Base-by-base conservation (phyloP, 495 filamentous ascomycete species). In the Neurospora tetrasperma region DNA sequence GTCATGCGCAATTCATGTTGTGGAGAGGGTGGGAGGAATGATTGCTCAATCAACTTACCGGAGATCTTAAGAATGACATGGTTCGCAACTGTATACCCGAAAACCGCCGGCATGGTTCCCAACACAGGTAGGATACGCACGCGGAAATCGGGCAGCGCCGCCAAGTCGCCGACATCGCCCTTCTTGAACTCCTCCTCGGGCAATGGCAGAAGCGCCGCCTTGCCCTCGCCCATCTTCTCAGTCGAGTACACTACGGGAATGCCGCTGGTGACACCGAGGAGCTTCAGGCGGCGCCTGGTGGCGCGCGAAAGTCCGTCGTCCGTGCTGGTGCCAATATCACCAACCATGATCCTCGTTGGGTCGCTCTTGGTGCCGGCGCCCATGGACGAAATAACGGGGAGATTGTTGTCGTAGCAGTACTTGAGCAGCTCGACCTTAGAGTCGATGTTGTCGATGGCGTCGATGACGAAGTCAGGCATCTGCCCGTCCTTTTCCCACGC, bases 361-460 rank as follows among this genome's bases (percentile, higher is more conserved):
- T 99, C 96, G 14, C 93, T 94, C 84, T 99, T 99, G 81, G 95
- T 98, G 1, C 94, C 96, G 1, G 96, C 96, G 2, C 96, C 96
- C 96, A 98, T 99, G 7, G 94, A 94, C 11, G 93, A 94, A 72
- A 99, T 92, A 6, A 99, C 92, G 0, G 87, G 90, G 23, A 98
- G 83, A 0, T 84, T 84, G 74, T 92, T 86, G 71, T 90, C 84
- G 74, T 93, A 85, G 81, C 96, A 99, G 80, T 97, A 97, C 80
- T 92, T 89, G 71, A 99, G 85, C 71, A 99, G 80, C 71, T 92
- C 91, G 18, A 98, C 96, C 83, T 99, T 99, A 70, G 93, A 97
- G 31, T 95, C 91, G 73, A 98, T 98, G 80, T 99, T 98, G 78
- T 99, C 96, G 74, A 99, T 99, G 16, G 96, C 97, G 82, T 99